Base-by-base conservation (phyloP, 177 flowering plant genomes). In the Vitis hybrid region DNA sequence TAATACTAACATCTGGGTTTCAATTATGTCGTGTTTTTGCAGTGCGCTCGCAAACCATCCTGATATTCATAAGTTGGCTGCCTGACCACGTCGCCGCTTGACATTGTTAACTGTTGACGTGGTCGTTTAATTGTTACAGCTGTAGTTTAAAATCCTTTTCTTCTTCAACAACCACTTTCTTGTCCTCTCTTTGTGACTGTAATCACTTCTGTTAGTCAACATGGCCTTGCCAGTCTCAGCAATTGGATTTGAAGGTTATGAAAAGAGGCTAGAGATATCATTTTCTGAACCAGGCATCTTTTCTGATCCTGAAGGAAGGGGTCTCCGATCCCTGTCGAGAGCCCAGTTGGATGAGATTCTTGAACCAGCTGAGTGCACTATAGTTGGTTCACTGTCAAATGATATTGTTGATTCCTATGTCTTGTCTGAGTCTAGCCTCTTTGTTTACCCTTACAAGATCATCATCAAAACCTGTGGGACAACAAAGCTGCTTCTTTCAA, bases 21-120 rank as follows among this genome's bases (percentile, higher is more conserved):
- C 30, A 23, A 58, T 8, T 59, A 19, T 67, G 30, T 59, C n/a
- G 18, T 64, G 1, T 10, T 21, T 62, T 34, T 80, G 77, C 82
- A 80, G 82, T 80, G 80, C 67, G 83, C 71, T 57, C 83, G 80
- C 74, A 80, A 77, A 40, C 83, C 80, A 68, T 80, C 83, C 76
- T 80, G 83, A 80, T 48, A 79, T 74, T 50, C 77, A 5, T 5
- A 6, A 67, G 57, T 32, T 45, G 17, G 66, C n/a, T 0, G 1
- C 10, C 67, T 49, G 51, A 77, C 70, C 80, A 74, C 76, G 45
- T 40, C 45, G 0, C 45, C 9, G 1, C 45, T 34, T 34, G 45
- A 34, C 45, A 34, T 34, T 34, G 45, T 34, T 40, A 40, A 40
- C 45, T 40, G 45, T 32, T 48, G 21, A 61, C 10, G 69, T 73